Evolutionary conservation across 495 filamentous ascomycete species (phyloP).

Genomic region (Neurospora sp.): DNA sequence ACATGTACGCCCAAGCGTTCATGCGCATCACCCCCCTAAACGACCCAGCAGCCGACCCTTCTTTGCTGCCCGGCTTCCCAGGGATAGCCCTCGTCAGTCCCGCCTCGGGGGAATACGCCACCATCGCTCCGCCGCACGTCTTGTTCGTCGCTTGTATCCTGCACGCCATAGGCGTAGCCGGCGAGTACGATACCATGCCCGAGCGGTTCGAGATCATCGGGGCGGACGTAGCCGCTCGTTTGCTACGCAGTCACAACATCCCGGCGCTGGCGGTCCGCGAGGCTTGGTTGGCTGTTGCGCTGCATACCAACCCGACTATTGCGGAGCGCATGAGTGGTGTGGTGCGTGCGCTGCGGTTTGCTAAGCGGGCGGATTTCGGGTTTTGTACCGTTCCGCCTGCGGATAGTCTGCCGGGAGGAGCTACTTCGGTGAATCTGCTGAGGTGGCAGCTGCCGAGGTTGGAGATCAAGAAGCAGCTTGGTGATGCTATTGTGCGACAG

Average conservation of each 20-base stretch:
- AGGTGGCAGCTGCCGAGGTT: slow-evolving; percentile 25
- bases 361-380: slow-evolving; percentile 32
- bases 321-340: slow-evolving; percentile 33
- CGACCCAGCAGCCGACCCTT: neutral
- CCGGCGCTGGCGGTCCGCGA: slow-evolving; percentile 24
- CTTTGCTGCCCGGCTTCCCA: neutral
- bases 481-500: slow-evolving; percentile 36
- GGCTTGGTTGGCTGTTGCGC: slow-evolving; percentile 35
- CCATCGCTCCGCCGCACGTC: slow-evolving; percentile 11
- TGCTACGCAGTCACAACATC: slow-evolving; percentile 19
- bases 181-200: slow-evolving; percentile 20
- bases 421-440: slow-evolving; percentile 5
- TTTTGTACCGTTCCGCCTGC: slow-evolving; percentile 7
- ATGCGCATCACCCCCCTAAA: slow-evolving; percentile 5
- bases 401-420: slow-evolving; percentile 3
- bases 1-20: slow-evolving; percentile 27
- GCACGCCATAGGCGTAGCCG: slow-evolving; percentile 36
- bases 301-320: slow-evolving; percentile 35
- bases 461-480: slow-evolving; percentile 36
- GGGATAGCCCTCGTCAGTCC: neutral
- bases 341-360: slow-evolving; percentile 26
- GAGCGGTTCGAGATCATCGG: slow-evolving; percentile 40
- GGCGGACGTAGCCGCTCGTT: slow-evolving; percentile 28
- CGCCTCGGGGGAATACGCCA: slow-evolving; percentile 1
- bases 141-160: slow-evolving; percentile 33